Base-by-base conservation (phyloP, 1,284 basidiomycete genomes). In the Fomitopsis pinicola region DNA sequence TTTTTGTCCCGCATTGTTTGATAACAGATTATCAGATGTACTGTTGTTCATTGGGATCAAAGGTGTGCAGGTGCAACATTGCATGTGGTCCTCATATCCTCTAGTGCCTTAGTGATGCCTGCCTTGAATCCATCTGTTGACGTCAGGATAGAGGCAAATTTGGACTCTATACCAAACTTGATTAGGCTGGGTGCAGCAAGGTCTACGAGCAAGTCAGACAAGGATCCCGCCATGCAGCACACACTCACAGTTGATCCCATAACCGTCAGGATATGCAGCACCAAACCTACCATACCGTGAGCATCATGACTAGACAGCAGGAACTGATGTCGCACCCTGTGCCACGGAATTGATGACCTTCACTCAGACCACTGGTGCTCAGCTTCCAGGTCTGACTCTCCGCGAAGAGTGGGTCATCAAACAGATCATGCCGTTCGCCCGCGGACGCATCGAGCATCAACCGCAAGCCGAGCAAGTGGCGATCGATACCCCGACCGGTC, bases 151-250 rank as follows among this genome's bases (percentile, higher is more conserved):
- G 81, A 87, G 8, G 90, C 90, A 66, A 82, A 78, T 75, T 98
- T 98, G 59, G 90, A 92, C 76, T 98, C 96, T 71, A 98, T 89
- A 2, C 97, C 97, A 77, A 98, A 97, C 76, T 96, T 97, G 76
- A 98, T 84, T 64, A 89, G 78, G 59, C 89, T 78, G 15, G 88
- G 84, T 17, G 89, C 94, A 61, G 92, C 86, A 64, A 98, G 83
- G 75, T 98, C 94, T 96, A 64, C 36, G 59, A 2, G 30, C 12
- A 55, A 30, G 17, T 59, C n/a, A 61, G 48, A 42, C 9, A 22
- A 14, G 40, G 10, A 52, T 1, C 50, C 17, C n/a, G 17, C 45
- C 10, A 10, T 44, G 58, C 15, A 59, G 58, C 55, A 68, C 42
- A 60, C n/a, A 80, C 90, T 70, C 72, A 95, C 93, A 97, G 72